Evolutionary conservation across 768 basidiomycete genomes (phyloP).

Genomic region (Leccinellum luteum): DNA sequence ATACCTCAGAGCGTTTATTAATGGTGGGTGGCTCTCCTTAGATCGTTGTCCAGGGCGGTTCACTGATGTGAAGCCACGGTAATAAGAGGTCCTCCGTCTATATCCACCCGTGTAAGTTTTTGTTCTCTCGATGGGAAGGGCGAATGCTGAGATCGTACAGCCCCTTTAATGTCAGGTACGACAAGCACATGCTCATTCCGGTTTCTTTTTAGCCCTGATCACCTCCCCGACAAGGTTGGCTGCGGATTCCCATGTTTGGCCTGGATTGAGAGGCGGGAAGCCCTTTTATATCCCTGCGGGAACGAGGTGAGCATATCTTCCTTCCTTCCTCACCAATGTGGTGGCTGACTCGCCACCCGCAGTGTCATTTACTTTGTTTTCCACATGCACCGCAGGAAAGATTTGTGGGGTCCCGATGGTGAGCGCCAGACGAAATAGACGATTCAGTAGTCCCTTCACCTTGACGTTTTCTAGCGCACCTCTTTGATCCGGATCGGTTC

Average conservation of each 20-base stretch:
- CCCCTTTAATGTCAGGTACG: conserved; percentile 23
- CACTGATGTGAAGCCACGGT: conserved; percentile 1
- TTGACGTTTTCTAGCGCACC: conserved; percentile 14
- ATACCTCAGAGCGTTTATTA: conserved; percentile 62
- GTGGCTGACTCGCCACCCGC: neutral
- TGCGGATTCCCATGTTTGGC: conserved; percentile 20
- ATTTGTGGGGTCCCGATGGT: conserved; percentile 40
- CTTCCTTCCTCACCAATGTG: neutral
- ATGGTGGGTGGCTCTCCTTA: conserved; percentile 40
- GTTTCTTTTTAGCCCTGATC: neutral
- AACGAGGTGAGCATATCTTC: conserved; percentile 19
- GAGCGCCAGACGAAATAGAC: neutral
- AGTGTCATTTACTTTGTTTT: conserved; percentile 25
- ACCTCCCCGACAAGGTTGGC: conserved; percentile 7
- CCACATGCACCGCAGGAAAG: conserved; percentile 38
- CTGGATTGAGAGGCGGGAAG: conserved; percentile 31
- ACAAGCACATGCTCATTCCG: neutral
- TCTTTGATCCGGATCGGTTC: conserved; percentile 67
- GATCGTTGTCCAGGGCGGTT: neutral
- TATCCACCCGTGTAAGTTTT: conserved; percentile 30
- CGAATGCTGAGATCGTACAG: conserved; percentile 13
- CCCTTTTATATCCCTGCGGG: conserved; percentile 53
- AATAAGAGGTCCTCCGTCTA: conserved; percentile 31
- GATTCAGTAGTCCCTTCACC: too few relatives aligned
- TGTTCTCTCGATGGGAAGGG: neutral